Conservation (phyloP, 2,329 filamentous ascomycete genomes). For the Clarireedia hainanense region DNA sequence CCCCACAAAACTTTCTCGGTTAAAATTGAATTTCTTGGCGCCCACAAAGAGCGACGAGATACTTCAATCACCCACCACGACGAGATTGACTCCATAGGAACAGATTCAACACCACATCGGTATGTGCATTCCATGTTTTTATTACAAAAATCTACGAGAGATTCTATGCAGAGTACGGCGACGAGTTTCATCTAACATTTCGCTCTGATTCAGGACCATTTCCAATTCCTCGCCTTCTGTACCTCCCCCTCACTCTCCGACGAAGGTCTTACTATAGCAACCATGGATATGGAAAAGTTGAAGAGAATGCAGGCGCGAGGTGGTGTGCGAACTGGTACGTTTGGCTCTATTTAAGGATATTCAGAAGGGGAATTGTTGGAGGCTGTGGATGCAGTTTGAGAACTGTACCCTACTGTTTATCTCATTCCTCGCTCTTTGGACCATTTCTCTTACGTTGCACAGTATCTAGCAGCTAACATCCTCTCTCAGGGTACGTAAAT, state of each 20-base stretch:
- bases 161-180: neutral
- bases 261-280: constrained; percentile 32
- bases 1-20: constrained; percentile 15
- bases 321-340: constrained; percentile 21
- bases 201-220: constrained; percentile 7
- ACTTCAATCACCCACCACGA: constrained; percentile 13
- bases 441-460: too few species aligned
- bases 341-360: neutral
- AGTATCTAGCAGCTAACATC: neutral
- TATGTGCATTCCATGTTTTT: constrained; percentile 6
- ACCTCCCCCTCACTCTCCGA: constrained; percentile 15
- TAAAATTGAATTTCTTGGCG: constrained; percentile 21
- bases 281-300: constrained; percentile 60
- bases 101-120: constrained; percentile 7
- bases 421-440: too few species aligned
- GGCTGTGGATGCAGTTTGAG: neutral
- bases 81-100: constrained; percentile 15
- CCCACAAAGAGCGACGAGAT: constrained; percentile 18
- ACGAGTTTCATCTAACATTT: constrained; percentile 1
- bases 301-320: constrained; percentile 55
- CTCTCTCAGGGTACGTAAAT: constrained; percentile 17
- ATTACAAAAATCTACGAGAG: neutral
- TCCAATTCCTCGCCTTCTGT: constrained; percentile 8
- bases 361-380: neutral
- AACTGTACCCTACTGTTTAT: neutral